Base-by-base conservation (phyloP, 2,329 filamentous ascomycete species). In the Cryphonectria parasitica region DNA sequence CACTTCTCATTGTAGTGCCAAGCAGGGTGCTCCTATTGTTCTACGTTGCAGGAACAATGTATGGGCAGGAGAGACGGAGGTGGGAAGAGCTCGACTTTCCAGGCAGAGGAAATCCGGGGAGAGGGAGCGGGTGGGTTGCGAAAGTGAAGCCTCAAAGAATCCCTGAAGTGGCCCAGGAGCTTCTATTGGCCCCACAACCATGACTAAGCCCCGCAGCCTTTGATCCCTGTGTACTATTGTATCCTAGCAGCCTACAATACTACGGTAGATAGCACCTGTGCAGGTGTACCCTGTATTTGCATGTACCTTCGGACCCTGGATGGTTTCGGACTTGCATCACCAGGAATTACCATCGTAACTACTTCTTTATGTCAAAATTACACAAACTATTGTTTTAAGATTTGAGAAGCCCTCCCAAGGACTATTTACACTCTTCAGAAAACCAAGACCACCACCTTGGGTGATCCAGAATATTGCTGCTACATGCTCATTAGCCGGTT, bases 1-100 rank as follows among this genome's bases (percentile, higher is more conserved):
- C 2, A 17, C 25, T 43, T 36, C 8, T 19, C 2, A 49, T 13
- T 62, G 25, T 52, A n/a, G 19, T 36, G 60, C 58, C 56, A 63
- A 63, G 41, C 34, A 43, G 64, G 54, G 49, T 39, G 15, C 41
- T 58, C 64, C 64, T 45, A 58, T 66, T 52, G 64, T 19, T 25
- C 34, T 22, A 11, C 3, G 15, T 10, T 58, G 34, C 10, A 41
- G 31, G 64, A 49, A 65, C 41, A 39, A 41, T 58, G 45, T 15
- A 36, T 25, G 13, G 64, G n/a, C 54, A 31, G 34, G 10, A 11
- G 2, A 6, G 22, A 7, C 3, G 45, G 45, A 22, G 7, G 22
- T 15, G 31, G 49, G 25, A 34, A 34, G 34, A n/a, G 34, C 36
- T 28, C 36, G 10, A n/a, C 43, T 54, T 65, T 56, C 49, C 41